Evolutionary conservation across 345 rosid genomes (phyloP), one percentile per base, ranked within the genome.

Genomic region (Melastoma malabathricum): DNA sequence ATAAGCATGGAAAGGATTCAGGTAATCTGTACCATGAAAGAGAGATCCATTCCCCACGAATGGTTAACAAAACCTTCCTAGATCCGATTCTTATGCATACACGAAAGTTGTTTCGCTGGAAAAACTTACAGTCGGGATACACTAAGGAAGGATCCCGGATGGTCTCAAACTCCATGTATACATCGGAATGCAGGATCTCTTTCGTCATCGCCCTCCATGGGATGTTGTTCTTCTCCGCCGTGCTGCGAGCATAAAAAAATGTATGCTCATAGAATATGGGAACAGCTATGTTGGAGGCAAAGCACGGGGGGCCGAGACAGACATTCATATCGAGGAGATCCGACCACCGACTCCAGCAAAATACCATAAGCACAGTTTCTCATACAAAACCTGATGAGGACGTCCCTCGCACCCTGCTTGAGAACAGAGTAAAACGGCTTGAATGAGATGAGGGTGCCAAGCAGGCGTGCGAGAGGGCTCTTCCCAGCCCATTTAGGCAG

Each of bases 1-100:
- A 47, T 81, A 81, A 27, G 81, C 87, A 67, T 81, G 87, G 72
- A 81, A 81, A 58, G 87, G 81, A 67, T 60, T 77, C 46, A 75
- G 60, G 65, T 77, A 80, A 65, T 80, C 86, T 80, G 75, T 55
- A 49, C 15, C 52, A 13, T 47, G 27, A 44, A 23, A 6, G 15
- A 13, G 13, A 14, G 8, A 14, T 38, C 19, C 1, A 51, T 56
- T 15, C 29, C 19, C 10, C 15, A 15, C 34, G 7, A 38, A 15
- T 29, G 16, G 47, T 20, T 41, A 29, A 10, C 5, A 10, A 29
- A 29, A 29, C 38, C 38, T 10, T 29, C 6, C 38, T n/a, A n/a
- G n/a, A n/a, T n/a, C n/a, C n/a, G n/a, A n/a, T n/a, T n/a, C n/a
- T 6, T 29, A 29, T 29, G 38, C 9, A 1, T 29, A 29, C 9